A percentile compares a stretch with the other conserved stretches of the same genome.
Conservation (phyloP, 345 rosid species). For the Camelina sativa region DNA sequence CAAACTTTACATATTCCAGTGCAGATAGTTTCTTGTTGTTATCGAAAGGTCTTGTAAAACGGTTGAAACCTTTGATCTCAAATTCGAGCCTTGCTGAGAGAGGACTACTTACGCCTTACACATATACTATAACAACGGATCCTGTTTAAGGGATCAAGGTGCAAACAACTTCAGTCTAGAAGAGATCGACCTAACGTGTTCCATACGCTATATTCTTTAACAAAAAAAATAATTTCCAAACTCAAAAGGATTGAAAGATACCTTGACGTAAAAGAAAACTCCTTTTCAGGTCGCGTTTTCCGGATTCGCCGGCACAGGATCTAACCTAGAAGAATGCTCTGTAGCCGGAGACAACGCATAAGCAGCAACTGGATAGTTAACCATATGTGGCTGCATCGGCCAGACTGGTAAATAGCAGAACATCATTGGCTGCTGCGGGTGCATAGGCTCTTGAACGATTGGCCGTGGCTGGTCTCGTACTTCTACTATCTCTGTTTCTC, state of each 20-base stretch:
- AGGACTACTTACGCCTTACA: not conserved
- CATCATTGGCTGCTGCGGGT: not conserved
- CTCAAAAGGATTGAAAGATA: not conserved
- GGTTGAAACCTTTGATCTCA: not conserved
- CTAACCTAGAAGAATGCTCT: conserved; percentile 2
- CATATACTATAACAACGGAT: not conserved
- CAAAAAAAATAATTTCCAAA: conserved; percentile 7
- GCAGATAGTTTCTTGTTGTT: not conserved
- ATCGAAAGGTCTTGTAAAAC: not conserved
- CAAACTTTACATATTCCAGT: not conserved
- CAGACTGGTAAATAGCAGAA: conserved; percentile 22
- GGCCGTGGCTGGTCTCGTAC: conserved; percentile 8
- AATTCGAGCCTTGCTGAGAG: not conserved
- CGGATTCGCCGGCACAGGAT: not conserved
- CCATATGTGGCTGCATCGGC: conserved; percentile 26
- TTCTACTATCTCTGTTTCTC: conserved; percentile 22
- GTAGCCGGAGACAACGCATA: conserved; percentile 14
- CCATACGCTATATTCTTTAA: conserved; percentile 1
- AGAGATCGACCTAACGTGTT: not conserved
- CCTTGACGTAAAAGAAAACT: conserved; percentile 20
- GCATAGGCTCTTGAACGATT: conserved; percentile 4
- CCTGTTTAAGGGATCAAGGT: too few species aligned
- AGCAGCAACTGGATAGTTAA: conserved; percentile 2
- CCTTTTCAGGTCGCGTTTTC: conserved; percentile 5
- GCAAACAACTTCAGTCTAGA: not conserved